Conservation (phyloP, 345 rosid species). For the Camelina neglecta region DNA sequence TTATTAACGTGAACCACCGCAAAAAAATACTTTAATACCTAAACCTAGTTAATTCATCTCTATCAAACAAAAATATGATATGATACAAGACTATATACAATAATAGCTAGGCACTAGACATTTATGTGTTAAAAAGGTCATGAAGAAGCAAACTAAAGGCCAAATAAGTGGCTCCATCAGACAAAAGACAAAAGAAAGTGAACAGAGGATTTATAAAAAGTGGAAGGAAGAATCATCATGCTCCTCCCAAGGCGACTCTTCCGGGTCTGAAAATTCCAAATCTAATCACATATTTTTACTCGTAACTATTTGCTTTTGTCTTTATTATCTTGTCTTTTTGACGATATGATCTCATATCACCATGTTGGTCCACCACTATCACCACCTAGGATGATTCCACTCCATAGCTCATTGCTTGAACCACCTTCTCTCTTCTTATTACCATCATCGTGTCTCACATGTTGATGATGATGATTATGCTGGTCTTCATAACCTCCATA, state of each 20-base stretch:
- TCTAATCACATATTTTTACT: conserved; percentile 28
- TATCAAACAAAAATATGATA: background rate
- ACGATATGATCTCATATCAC: conserved; percentile 34
- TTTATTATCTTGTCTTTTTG: conserved; percentile 27
- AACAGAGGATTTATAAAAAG: conserved; percentile 33
- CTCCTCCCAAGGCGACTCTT: conserved; percentile 49
- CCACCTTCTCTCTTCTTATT: conserved; percentile 47
- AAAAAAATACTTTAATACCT: background rate
- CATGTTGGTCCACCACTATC: conserved; percentile 49
- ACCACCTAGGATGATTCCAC: conserved; percentile 49
- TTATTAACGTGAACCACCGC: background rate
- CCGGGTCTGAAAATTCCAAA: conserved; percentile 47
- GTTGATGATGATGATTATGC: conserved; percentile 3
- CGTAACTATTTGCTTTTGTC: conserved; percentile 38
- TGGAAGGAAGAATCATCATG: conserved; percentile 40
- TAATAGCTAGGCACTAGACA: conserved; percentile 9
- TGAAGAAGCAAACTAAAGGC: conserved; percentile 21
- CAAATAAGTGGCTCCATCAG: conserved; percentile 39
- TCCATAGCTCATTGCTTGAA: conserved; percentile 48
- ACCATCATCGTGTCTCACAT: conserved; percentile 41
- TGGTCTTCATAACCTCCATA: conserved; percentile 37
- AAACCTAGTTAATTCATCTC: background rate
- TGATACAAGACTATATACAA: conserved; percentile 6
- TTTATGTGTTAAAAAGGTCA: conserved; percentile 29
- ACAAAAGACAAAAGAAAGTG: conserved; percentile 39